Conservation (phyloP, 768 basidiomycete genomes). For the Auriculariales sp. region DNA sequence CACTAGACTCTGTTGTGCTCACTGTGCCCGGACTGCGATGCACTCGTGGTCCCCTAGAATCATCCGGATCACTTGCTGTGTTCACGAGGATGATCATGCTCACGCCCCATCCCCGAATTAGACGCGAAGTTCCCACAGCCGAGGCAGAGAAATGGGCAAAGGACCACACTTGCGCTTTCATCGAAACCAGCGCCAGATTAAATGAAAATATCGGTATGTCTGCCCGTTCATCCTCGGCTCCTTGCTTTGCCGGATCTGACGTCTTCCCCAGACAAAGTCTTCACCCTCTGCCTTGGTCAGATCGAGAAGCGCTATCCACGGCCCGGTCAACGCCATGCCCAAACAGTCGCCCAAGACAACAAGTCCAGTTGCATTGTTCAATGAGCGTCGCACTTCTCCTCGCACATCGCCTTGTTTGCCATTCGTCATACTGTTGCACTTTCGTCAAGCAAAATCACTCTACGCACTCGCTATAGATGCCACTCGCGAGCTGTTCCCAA, state of each 20-base stretch:
- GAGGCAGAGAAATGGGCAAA: neutral
- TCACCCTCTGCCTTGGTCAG: neutral
- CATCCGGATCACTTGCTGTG: neutral
- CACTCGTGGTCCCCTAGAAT: too few species aligned
- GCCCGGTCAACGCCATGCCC: neutral
- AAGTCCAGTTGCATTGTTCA: too few species aligned
- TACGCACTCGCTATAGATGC: too few species aligned
- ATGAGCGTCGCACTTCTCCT: too few species aligned
- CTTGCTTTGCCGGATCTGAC: neutral
- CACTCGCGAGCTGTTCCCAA: too few species aligned
- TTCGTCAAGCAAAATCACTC: too few species aligned
- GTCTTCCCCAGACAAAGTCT: neutral
- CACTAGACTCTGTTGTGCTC: too few species aligned
- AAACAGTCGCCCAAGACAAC: neutral
- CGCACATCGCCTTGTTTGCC: too few species aligned
- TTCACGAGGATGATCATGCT: neutral
- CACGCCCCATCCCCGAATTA: neutral
- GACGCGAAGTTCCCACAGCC: neutral
- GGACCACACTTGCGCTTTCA: neutral
- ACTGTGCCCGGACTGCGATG: too few species aligned
- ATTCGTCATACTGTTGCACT: too few species aligned
- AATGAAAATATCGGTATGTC: neutral
- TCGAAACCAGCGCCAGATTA: neutral
- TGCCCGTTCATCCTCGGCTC: neutral
- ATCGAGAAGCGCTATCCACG: neutral